Base-by-base conservation (phyloP, 345 rosid species). In the Salix purpurea region DNA sequence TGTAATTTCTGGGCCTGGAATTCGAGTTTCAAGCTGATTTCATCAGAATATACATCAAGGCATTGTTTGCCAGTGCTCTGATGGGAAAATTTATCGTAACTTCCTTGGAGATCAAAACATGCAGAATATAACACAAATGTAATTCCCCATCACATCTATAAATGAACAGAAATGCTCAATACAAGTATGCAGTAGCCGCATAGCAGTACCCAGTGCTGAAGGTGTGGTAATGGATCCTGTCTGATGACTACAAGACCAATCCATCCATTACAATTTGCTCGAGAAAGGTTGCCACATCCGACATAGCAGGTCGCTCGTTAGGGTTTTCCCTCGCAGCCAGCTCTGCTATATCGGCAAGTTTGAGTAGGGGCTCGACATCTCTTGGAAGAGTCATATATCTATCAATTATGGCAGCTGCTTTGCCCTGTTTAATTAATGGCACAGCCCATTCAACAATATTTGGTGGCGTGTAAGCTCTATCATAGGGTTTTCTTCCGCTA, bases 341-440 rank as follows among this genome's bases (percentile, higher is more conserved):
- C 74, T 91, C 94, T 24, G 94, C 94, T 79, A 93, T 74, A 71
- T 93, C 97, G 4, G 94, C 97, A 50, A 95, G 84, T 76, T 88
- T 93, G 56, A 95, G 91, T 50, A 95, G 83, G 16, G 97, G 97
- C 81, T 95, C 99, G 2, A 93, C 87, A 48, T 95, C 90, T 80
- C 89, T 90, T 9, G 97, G 98, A 67, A 90, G 88, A 74, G 90
- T 79, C 21, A 85, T 85, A 23, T 83, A 78, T 52, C 82, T 82
- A 82, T 95, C 99, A 54, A 95, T 77, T 65, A 87, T 84, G 67
- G 87, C 89, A 13, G 89, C 92, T 36, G 89, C 90, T 80, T 87
- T 89, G 0, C 97, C 97, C 62, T 84, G 86, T 77, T 84, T 89
- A 7, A 93, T 89, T 65, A 86, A 79, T 56, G 96, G 94, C 74